Evolutionary conservation across 441 rosid genomes (phyloP).

Genomic region (Erodium texanum): DNA sequence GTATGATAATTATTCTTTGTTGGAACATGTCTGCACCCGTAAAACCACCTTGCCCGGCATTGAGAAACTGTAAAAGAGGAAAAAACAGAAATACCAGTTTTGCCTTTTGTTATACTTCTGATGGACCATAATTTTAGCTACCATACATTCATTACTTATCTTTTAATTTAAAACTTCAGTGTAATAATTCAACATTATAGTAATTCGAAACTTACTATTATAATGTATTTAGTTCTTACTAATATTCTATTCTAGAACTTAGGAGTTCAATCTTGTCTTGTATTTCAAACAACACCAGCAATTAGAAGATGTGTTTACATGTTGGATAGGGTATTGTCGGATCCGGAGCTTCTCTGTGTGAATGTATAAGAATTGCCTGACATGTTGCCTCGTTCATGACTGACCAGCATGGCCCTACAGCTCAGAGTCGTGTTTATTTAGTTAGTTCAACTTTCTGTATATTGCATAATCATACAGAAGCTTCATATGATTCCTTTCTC

Average conservation of each 20-base stretch:
- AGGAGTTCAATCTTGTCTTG: background rate
- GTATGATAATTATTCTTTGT: background rate
- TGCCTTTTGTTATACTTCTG: background rate
- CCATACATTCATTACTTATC: too few relatives aligned
- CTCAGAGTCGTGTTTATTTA: background rate
- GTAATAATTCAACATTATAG: too few relatives aligned
- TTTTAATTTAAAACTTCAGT: too few relatives aligned
- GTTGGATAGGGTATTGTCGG: background rate
- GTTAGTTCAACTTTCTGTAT: background rate
- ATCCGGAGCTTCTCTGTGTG: background rate
- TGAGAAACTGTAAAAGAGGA: background rate
- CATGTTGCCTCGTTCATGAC: background rate
- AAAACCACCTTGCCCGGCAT: background rate
- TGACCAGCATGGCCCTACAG: too few relatives aligned
- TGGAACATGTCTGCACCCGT: background rate
- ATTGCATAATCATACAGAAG: background rate
- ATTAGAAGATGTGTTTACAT: background rate
- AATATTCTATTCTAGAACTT: background rate
- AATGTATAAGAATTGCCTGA: background rate
- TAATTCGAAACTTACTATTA: too few relatives aligned
- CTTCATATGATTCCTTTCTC: background rate
- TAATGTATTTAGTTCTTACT: background rate
- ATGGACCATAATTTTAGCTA: background rate
- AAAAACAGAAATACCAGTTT: background rate
- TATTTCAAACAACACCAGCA: background rate